Evolutionary conservation across 441 rosid species (phyloP).

Genomic region (Cnidoscolus chayamansa): DNA sequence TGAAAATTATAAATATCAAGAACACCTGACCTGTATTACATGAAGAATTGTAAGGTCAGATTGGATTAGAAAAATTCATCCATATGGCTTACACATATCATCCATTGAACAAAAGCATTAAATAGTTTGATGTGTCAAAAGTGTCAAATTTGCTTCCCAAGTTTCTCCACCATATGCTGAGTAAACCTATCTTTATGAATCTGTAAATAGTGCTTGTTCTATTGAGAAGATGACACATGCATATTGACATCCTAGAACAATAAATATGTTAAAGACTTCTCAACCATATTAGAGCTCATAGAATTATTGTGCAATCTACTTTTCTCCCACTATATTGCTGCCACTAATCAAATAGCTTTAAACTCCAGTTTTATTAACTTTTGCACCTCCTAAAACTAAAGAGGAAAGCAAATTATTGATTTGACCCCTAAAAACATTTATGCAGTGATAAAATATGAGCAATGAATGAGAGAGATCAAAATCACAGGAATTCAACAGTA

Average conservation of each 20-base stretch:
- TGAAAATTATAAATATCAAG: conserved; percentile 53
- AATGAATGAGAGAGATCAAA: too few species aligned
- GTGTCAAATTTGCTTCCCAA: not conserved
- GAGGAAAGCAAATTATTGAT: too few species aligned
- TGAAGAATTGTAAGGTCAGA: not conserved
- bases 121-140: not conserved
- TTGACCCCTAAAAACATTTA: too few species aligned
- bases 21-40: conserved; percentile 82
- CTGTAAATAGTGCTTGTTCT: not conserved
- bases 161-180: not conserved
- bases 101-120: not conserved
- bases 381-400: too few species aligned
- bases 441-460: too few species aligned
- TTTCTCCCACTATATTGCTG: not conserved
- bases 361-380: not conserved
- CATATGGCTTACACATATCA: not conserved
- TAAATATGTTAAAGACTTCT: not conserved
- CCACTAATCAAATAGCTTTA: not conserved
- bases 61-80: not conserved
- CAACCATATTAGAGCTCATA: not conserved
- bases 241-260: not conserved
- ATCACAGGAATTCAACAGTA: not conserved
- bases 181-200: not conserved
- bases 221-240: not conserved
- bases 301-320: not conserved